Conservation (phyloP, 2,329 filamentous ascomycete species). For the Fusarium anguioides region DNA sequence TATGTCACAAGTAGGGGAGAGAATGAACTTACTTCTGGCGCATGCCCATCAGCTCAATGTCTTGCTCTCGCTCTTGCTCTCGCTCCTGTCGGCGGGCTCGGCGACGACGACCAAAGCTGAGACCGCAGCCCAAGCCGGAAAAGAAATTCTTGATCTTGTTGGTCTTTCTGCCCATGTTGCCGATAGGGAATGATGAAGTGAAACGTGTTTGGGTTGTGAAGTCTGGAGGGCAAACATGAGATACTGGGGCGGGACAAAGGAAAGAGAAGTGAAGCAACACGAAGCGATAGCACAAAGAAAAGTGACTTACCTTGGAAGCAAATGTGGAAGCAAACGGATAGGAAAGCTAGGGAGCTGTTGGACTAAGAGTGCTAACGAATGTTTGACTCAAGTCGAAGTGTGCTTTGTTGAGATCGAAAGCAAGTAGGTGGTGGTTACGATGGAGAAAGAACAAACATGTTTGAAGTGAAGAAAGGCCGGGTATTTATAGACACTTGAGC, state of each 20-base stretch:
- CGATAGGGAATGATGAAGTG: not conserved
- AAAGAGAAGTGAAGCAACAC: not conserved
- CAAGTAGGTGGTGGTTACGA: not conserved
- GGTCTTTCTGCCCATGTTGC: not conserved
- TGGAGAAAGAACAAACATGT: constrained; percentile 2
- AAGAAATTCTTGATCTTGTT: too few relatives aligned
- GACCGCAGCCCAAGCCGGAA: too few relatives aligned
- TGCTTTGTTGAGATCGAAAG: not conserved
- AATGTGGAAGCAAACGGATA: not conserved
- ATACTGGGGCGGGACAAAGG: not conserved
- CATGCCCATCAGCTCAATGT: not conserved
- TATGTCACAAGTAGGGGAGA: not conserved
- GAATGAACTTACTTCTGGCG: constrained; percentile 19
- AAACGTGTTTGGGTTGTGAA: not conserved
- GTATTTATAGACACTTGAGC: constrained; percentile 12
- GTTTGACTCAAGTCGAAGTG: constrained; percentile 1
- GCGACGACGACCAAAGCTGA: too few relatives aligned
- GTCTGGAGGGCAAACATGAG: constrained; percentile 6
- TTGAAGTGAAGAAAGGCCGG: not conserved
- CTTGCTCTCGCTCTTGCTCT: too few relatives aligned
- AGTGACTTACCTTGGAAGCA: constrained; percentile 1
- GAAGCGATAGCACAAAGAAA: not conserved
- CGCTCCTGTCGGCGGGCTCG: too few relatives aligned
- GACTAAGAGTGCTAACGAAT: not conserved
- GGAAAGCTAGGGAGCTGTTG: not conserved